Conservation (phyloP, 768 basidiomycete genomes). For the Mycena belliarum region DNA sequence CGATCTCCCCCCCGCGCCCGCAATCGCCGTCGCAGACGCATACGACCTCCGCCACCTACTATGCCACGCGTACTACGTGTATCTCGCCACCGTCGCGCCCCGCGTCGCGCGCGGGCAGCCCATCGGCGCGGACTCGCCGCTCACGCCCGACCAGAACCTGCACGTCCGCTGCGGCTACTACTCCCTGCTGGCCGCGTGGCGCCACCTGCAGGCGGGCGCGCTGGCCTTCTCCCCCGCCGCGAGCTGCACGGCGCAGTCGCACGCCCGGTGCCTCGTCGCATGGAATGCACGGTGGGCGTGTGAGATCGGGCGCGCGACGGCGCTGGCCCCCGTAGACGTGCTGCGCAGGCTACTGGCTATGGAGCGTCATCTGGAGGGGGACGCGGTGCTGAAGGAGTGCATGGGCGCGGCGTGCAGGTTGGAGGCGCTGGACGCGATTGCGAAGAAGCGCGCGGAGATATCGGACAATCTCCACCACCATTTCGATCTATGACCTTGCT, state of each 20-base stretch:
- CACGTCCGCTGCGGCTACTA: constrained; percentile 38
- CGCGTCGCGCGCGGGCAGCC: constrained; percentile 20
- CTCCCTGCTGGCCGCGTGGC: constrained; percentile 37
- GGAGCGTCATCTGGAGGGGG: constrained; percentile 30
- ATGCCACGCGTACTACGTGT: constrained; percentile 37
- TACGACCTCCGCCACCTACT: constrained; percentile 28
- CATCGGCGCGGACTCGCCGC: constrained; percentile 20
- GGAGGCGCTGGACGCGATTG: constrained; percentile 35
- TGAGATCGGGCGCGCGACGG: constrained; percentile 26
- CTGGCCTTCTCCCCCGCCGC: constrained; percentile 32
- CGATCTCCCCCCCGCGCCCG: constrained; percentile 30
- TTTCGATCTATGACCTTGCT: constrained; percentile 34
- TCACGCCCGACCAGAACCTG: constrained; percentile 30
- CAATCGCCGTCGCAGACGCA: constrained; percentile 32
- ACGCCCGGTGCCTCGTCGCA: constrained; percentile 37
- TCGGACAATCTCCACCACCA: constrained; percentile 38
- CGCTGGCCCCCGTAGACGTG: constrained; percentile 34
- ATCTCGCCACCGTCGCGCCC: constrained; percentile 29
- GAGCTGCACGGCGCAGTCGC: constrained; percentile 35
- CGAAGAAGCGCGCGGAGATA: constrained; percentile 31
- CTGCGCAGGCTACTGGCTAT: constrained; percentile 35
- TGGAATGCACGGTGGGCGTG: constrained; percentile 39
- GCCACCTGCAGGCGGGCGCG: constrained; percentile 28
- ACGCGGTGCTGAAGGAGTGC: constrained; percentile 31
- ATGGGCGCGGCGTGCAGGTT: constrained; percentile 38